These are phyloP conservation scores for Zizania palustris DNA, from an alignment of 202 grass and related monocot genomes.

Conservation along the genomic window DNA sequence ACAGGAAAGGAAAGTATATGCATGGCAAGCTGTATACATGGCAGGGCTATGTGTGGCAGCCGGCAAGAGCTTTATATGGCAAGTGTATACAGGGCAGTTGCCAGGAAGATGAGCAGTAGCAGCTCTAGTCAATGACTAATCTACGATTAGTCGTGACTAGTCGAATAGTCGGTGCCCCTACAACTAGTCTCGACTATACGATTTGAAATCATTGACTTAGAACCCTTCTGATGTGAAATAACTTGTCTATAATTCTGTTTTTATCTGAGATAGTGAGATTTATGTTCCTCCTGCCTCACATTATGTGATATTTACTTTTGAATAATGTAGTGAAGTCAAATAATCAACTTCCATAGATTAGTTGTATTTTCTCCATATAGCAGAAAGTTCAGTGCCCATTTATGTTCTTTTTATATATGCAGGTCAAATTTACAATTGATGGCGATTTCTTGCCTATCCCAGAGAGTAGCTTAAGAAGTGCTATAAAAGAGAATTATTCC, in stretches of 20 bases:
- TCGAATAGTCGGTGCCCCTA: too few species aligned
- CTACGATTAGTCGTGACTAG: too few species aligned
- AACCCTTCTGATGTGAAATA: neutral
- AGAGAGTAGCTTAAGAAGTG: conserved; percentile 60
- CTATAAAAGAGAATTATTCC: conserved; percentile 76
- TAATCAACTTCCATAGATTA: neutral
- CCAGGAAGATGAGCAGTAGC: too few species aligned
- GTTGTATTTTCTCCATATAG: neutral
- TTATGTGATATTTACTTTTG: conserved; percentile 1
- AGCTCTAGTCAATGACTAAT: too few species aligned
- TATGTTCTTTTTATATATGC: conserved; percentile 20
- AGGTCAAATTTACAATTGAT: conserved; percentile 88
- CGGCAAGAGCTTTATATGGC: too few species aligned
- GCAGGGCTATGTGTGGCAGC: too few species aligned
- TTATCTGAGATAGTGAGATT: conserved; percentile 1
- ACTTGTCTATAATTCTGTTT: neutral
- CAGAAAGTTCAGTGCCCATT: conserved; percentile 7
- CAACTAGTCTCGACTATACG: too few species aligned
- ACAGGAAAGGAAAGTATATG: too few species aligned
- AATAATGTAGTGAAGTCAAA: neutral
- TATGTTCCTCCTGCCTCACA: neutral
- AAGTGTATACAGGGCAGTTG: too few species aligned
- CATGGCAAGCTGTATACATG: too few species aligned
- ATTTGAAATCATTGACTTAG: too few species aligned
- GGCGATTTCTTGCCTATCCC: conserved; percentile 70